Conservation (phyloP, 345 rosid genomes). For the Ceriops zippeliana region DNA sequence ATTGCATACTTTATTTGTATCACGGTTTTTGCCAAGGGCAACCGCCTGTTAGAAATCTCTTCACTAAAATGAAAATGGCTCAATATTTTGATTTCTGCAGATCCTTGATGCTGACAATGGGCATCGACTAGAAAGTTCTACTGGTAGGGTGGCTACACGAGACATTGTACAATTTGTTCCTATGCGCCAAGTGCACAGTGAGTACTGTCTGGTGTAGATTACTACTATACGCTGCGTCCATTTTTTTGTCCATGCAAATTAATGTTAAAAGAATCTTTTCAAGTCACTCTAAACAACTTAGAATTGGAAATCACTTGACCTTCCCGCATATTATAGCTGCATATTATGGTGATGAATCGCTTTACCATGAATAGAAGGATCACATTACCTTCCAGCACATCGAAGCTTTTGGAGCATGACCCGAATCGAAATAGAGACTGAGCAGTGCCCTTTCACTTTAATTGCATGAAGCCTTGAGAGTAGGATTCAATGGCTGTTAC, state of each 20-base stretch:
- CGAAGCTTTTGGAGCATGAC: no score
- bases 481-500: no score
- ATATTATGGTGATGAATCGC: no score
- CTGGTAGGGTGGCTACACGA: slow-evolving; percentile 69
- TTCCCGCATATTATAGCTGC: no score
- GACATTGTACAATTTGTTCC: slow-evolving; percentile 92
- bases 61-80: neutral
- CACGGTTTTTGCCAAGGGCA: neutral
- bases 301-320: no score
- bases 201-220: slow-evolving; percentile 17
- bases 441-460: no score
- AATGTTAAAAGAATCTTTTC: neutral
- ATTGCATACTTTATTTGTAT: neutral
- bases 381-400: no score
- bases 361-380: no score
- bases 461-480: no score
- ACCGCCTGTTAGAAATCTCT: neutral
- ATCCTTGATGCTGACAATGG: slow-evolving; percentile 86
- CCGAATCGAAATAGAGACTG: no score
- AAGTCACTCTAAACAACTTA: no score
- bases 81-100: slow-evolving; percentile 27
- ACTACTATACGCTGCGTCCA: neutral
- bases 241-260: neutral
- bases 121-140: slow-evolving; percentile 62
- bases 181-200: slow-evolving; percentile 69